Base-by-base conservation (phyloP, 2,329 filamentous ascomycete species). In the Monosporascus sp. region DNA sequence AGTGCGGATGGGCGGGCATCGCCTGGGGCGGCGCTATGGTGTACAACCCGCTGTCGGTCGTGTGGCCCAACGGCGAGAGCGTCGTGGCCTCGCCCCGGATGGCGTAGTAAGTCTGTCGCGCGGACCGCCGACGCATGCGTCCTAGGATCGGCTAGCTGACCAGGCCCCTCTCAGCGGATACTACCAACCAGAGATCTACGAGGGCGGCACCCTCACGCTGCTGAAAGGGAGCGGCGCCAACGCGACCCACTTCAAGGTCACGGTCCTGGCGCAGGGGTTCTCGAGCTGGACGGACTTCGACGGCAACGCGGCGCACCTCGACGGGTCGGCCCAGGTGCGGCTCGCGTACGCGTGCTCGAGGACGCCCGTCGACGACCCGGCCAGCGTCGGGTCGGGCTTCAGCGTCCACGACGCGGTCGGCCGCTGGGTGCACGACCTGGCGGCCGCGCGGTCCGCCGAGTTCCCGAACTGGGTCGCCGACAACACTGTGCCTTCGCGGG, bases 381-480 rank as follows among this genome's bases (percentile, higher is more conserved):
- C 57, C 17, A 66, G 69, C 61, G 61, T 62, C 22, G 64, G 68
- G 11, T 67, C 69, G 3, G 61, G 61, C 20, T 77, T 78, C 56
- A 67, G 68, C 54, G 76, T 76, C 56, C 75, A 78, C 58, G 70
- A 76, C 47, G 67, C 65, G 52, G 66, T 73, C 41, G 73, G 71
- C 46, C 73, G 73, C 59, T 74, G 71, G 68, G 64, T 65, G 36
- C 71, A 74, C 56, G 68, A 74, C 55, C 64, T 74, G 46, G 59
- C 57, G 8, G 58, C 59, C 1, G 69, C 69, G 9, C 61, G 66
- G 49, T 69, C 71, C 3, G 59, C 68, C 36, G 53, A 69, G 41
- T 75, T 75, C 51, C 52, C 54, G 26, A 52, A 57, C 11, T 71
- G 69, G 69, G 64, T 66, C 19, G 52, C 59, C 11, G 57, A 58